Evolutionary conservation across 805 yeast genomes (phyloP).

Genomic region (Martiniozyma abietophila): DNA sequence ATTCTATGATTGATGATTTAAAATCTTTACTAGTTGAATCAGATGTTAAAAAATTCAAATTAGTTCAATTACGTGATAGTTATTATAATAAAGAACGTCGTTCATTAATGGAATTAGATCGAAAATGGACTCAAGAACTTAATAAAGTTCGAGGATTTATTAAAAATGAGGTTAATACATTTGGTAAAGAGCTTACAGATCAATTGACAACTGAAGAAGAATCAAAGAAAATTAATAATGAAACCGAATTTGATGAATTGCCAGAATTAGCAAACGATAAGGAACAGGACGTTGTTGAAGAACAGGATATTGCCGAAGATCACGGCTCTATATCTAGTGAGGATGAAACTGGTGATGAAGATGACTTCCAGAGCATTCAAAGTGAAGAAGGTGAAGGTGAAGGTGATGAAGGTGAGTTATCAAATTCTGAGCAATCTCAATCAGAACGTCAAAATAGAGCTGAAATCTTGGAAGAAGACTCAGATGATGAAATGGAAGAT

Average conservation of each 20-base stretch:
- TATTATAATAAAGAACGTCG: conserved; percentile 19
- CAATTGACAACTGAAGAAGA: conserved; percentile 14
- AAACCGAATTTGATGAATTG: conserved; percentile 11
- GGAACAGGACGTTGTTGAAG: conserved; percentile 2
- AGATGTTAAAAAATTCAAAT: conserved; percentile 20
- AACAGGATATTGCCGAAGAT: conserved; percentile 6
- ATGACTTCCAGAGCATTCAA: neutral
- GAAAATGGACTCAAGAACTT: conserved; percentile 24
- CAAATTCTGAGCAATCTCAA: neutral
- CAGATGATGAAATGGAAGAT: neutral
- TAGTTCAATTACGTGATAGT: conserved; percentile 22
- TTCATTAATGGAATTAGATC: conserved; percentile 15
- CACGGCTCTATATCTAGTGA: neutral
- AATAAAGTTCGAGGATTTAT: conserved; percentile 17
- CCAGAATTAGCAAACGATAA: conserved; percentile 5
- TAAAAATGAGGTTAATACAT: conserved; percentile 13
- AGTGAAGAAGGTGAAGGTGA: neutral
- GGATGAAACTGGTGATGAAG: conserved; percentile 4
- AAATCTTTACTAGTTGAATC: conserved; percentile 15
- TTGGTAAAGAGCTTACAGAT: conserved; percentile 10
- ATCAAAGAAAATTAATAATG: conserved; percentile 5
- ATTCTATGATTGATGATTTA: conserved; percentile 15
- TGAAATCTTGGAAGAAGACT: neutral
- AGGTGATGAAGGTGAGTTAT: neutral
- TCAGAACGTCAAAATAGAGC: neutral